Base-by-base conservation (phyloP, 495 filamentous ascomycete genomes). In the Cercophora scortea region DNA sequence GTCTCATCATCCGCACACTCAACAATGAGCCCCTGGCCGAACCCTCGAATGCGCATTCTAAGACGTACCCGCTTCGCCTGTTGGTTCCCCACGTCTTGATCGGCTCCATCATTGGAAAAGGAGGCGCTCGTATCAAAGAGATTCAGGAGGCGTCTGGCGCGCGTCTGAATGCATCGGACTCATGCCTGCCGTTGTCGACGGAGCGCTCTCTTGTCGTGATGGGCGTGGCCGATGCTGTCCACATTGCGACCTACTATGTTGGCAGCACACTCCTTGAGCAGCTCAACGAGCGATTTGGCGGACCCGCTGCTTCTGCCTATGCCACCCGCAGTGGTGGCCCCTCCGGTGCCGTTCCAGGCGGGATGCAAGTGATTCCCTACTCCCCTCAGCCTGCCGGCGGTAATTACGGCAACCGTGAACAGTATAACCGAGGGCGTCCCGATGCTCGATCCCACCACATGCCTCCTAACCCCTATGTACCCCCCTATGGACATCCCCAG, bases 231-330 rank as follows among this genome's bases (percentile, higher is more conserved):
- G 88, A 93, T 73, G 91, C 93, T 39, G 93, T 98, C 45, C 93
- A 98, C 69, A 98, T 98, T 65, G 93, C 93, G 25, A 94, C 91
- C 25, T 98, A 97, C 74, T 98, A 98, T 60, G 91, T 97, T 51
- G 92, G 89, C 12, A 93, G 89, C 67, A 97, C 93, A 8, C 80
- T 98, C 33, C 86, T 92, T 42, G 92, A 98, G 72, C 93, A 97
- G 67, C 80, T 98, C 45, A 96, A 90, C 4, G 92, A 97, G 62
- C 83, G 93, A 18, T 98, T 95, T 57, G 92, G 92, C 49, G 94
- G 93, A 3, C 90, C 93, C 11, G 91, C 93, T 39, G 93, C 93
- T 39, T 98, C 93, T 4, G 90, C 91, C 11, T 98, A 98, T 70
- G 93, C 93, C 47, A 94, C 91, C 48, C 87, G 93, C 55, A 95